A percentile compares a stretch with the other conserved stretches of the same genome.
Evolutionary conservation across 306 rosid species (phyloP).

Genomic region (Dryas alaskensis): DNA sequence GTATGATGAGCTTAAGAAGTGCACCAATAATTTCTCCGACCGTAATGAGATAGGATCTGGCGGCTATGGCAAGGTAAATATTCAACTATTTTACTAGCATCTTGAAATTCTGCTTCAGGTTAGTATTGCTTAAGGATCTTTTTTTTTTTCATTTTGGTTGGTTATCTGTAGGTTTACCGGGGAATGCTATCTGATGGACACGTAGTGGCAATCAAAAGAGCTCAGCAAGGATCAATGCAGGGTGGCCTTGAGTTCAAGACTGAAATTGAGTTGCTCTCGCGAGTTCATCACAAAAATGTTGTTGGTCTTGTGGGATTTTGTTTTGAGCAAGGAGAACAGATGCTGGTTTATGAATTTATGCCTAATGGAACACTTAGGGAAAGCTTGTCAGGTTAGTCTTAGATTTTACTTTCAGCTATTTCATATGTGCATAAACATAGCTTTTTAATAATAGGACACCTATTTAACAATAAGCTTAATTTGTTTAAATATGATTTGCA

Average conservation of each 20-base stretch:
- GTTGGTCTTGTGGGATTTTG: slow-evolving; percentile 94
- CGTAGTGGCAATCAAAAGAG: slow-evolving; percentile 83
- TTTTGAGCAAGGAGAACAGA: slow-evolving; percentile 93
- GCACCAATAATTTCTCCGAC: slow-evolving; percentile 68
- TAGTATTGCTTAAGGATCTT: background rate
- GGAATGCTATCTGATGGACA: slow-evolving; percentile 74
- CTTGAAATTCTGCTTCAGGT: slow-evolving; percentile 3
- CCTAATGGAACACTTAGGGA: slow-evolving; percentile 83
- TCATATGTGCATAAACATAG: background rate
- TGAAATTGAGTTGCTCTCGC: slow-evolving; percentile 91
- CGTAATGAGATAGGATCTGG: slow-evolving; percentile 79
- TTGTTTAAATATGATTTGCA: slow-evolving; percentile 32
- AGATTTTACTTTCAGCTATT: background rate
- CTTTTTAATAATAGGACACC: background rate
- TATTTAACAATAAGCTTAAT: background rate
- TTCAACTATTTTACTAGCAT: slow-evolving; percentile 1
- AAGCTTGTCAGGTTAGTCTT: slow-evolving; percentile 61
- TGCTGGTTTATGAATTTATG: slow-evolving; percentile 85
- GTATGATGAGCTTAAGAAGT: slow-evolving; percentile 79
- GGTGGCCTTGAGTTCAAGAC: slow-evolving; percentile 93
- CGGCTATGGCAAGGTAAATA: slow-evolving; percentile 89
- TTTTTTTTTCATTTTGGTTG: slow-evolving; percentile 11
- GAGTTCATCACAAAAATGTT: slow-evolving; percentile 98
- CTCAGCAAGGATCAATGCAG: slow-evolving; percentile 96
- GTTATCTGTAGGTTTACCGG: slow-evolving; percentile 60